A percentile compares a stretch with the other conserved stretches of the same genome.
Evolutionary conservation across 2,329 filamentous ascomycete genomes (phyloP).

Genomic region (Neonectria faginata): DNA sequence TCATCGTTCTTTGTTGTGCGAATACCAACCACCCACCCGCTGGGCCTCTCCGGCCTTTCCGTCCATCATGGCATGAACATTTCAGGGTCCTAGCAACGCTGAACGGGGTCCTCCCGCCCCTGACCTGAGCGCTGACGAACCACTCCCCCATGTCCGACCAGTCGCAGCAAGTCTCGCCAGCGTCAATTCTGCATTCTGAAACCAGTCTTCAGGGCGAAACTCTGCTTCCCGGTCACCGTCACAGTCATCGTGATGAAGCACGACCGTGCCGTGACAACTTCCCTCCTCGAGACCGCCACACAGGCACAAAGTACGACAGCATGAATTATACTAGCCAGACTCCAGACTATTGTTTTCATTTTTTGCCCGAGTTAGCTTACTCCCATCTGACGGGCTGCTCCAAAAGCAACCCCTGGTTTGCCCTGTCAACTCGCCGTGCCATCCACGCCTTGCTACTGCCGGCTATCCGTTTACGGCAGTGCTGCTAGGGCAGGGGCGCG

Average conservation of each 20-base stretch:
- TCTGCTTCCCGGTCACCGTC: slow-evolving; percentile 3
- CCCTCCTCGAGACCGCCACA: not conserved
- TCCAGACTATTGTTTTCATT: not conserved
- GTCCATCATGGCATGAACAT: slow-evolving; percentile 5
- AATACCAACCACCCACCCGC: no score
- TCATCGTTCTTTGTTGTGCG: no score
- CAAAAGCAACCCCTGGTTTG: slow-evolving; percentile 17
- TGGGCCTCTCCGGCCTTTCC: not conserved
- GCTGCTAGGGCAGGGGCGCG: slow-evolving; percentile 13
- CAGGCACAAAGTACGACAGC: not conserved
- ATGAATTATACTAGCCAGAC: not conserved
- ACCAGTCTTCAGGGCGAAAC: slow-evolving; percentile 15
- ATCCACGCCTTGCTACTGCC: not conserved
- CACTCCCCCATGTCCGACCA: slow-evolving; percentile 9
- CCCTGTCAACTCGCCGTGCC: not conserved
- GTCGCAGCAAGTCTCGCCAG: slow-evolving; percentile 2
- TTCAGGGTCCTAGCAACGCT: slow-evolving; percentile 20
- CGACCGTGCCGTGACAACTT: not conserved
- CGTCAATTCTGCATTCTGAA: slow-evolving; percentile 18
- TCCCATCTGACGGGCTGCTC: not conserved
- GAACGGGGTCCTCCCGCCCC: slow-evolving; percentile 12
- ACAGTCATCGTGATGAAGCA: not conserved
- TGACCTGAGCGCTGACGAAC: slow-evolving; percentile 5
- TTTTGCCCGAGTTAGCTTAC: not conserved
- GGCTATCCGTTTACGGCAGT: slow-evolving; percentile 24